Percentiles rank a stretch among this genome's conserved stretches.
These are phyloP conservation scores for Homolaphlyctis polyrhiza DNA, from an alignment of 371 early-diverging fungal genomes.

Conservation along the genomic window DNA sequence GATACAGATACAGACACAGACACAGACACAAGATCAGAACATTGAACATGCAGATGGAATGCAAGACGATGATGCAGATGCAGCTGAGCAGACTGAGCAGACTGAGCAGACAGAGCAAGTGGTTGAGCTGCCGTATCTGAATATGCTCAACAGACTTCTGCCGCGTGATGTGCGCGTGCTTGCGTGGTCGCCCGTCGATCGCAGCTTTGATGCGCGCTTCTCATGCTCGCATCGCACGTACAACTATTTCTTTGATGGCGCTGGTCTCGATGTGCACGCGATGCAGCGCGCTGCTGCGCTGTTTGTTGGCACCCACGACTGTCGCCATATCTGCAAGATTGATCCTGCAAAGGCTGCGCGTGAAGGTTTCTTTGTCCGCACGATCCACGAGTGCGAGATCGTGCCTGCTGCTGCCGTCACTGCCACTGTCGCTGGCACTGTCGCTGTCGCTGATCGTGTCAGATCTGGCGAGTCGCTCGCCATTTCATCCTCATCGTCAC, in stretches of 20 bases:
- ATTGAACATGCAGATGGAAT: no score
- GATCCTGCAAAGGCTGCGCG: slow-evolving; percentile 3
- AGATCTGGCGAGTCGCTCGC: not conserved
- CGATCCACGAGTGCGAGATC: slow-evolving; percentile 5
- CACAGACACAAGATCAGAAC: no score
- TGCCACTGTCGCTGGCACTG: no score
- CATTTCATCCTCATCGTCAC: no score
- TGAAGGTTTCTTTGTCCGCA: slow-evolving; percentile 6
- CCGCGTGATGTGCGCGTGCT: slow-evolving; percentile 88
- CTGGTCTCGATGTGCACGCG: slow-evolving; percentile 57
- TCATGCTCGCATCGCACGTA: slow-evolving; percentile 82
- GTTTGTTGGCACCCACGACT: slow-evolving; percentile 84
- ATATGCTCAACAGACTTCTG: slow-evolving; percentile 76
- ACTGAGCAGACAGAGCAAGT: not conserved
- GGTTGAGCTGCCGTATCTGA: slow-evolving; percentile 70
- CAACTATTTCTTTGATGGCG: slow-evolving; percentile 82
- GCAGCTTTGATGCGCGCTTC: slow-evolving; percentile 84
- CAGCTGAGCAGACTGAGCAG: slow-evolving; percentile 1
- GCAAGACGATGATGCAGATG: no score
- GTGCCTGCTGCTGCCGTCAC: not conserved
- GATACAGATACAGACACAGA: no score
- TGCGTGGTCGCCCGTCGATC: slow-evolving; percentile 82
- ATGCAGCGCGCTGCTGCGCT: slow-evolving; percentile 73
- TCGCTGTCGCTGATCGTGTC: no score
- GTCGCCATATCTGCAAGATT: slow-evolving; percentile 91